phyloP scores from a whole-genome alignment of 2,329 filamentous ascomycete species.

The Calonectria ilicicola region DNA sequence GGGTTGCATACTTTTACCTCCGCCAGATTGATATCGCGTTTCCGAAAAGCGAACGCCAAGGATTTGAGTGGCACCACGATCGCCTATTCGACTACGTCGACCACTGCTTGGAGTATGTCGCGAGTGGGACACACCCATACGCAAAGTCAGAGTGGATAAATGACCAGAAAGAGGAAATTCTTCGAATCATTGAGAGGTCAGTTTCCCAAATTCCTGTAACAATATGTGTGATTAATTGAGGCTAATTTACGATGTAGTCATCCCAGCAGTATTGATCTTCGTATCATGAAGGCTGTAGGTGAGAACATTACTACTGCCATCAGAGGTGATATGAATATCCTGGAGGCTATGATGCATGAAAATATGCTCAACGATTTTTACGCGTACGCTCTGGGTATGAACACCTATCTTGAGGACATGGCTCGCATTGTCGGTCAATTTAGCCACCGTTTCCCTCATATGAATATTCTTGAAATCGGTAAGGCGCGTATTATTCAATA shows the following conservation, averaged over 20 bases:
- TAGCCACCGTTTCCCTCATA: background rate
- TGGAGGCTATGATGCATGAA: background rate
- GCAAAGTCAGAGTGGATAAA: background rate
- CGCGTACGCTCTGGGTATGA: background rate
- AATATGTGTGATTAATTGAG: background rate
- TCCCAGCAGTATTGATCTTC: background rate
- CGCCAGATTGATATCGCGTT: background rate
- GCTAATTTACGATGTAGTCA: background rate
- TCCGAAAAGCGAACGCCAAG: background rate
- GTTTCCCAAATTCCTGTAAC: background rate
- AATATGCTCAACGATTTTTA: background rate
- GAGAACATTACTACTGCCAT: background rate
- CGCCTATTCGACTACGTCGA: background rate
- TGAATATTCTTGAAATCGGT: conserved; percentile 1
- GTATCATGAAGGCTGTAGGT: background rate
- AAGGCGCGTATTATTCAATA: background rate
- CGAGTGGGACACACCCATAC: background rate
- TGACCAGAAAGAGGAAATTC: background rate
- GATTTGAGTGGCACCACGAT: background rate
- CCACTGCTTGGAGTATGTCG: background rate
- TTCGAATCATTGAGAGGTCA: background rate
- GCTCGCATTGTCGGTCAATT: background rate
- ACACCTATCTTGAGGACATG: background rate
- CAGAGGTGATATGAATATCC: background rate
- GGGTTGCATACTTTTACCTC: background rate